Conservation (phyloP, 2,329 filamentous ascomycete species). For the Arthrobotrys sinensis region DNA sequence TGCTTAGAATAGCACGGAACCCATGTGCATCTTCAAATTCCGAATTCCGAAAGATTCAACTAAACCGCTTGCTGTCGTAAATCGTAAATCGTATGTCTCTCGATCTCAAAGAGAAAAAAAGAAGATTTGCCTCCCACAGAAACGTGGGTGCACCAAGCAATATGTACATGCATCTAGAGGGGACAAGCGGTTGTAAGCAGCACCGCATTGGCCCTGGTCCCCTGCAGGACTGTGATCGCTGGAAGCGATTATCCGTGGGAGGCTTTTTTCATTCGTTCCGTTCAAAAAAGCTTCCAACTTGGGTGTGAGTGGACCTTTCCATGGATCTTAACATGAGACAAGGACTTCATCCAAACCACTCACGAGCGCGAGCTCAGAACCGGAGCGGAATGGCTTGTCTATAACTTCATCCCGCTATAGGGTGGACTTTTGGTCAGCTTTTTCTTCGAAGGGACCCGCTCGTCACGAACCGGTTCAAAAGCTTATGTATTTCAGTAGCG, state of each 20-base stretch:
- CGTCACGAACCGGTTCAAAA: constrained; percentile 15
- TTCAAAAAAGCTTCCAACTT: constrained; percentile 12
- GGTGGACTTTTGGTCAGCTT: neutral
- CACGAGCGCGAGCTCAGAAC: constrained; percentile 23
- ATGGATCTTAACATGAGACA: constrained; percentile 51
- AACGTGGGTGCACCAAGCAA: constrained; percentile 6
- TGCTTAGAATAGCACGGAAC: constrained; percentile 4
- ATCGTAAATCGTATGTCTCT: constrained; percentile 3
- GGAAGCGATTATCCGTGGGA: constrained; percentile 35
- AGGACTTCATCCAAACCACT: constrained; percentile 25
- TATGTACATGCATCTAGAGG: constrained; percentile 24
- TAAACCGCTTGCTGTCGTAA: neutral
- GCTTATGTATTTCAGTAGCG: neutral
- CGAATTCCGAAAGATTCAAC: constrained; percentile 5
- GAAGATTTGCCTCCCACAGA: neutral
- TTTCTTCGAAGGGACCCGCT: constrained; percentile 7
- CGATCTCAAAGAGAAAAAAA: neutral
- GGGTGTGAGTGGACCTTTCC: constrained; percentile 51
- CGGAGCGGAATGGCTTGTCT: constrained; percentile 14
- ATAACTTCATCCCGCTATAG: constrained; percentile 25
- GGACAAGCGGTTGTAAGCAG: neutral
- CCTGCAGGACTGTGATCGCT: constrained; percentile 21
- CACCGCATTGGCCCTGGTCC: neutral
- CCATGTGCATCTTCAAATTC: constrained; percentile 15
- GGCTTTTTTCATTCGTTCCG: constrained; percentile 30